A percentile compares a stretch with the other conserved stretches of the same genome.
Conservation (phyloP, 2,329 filamentous ascomycete species). For the Exophiala lecanii-corni region DNA sequence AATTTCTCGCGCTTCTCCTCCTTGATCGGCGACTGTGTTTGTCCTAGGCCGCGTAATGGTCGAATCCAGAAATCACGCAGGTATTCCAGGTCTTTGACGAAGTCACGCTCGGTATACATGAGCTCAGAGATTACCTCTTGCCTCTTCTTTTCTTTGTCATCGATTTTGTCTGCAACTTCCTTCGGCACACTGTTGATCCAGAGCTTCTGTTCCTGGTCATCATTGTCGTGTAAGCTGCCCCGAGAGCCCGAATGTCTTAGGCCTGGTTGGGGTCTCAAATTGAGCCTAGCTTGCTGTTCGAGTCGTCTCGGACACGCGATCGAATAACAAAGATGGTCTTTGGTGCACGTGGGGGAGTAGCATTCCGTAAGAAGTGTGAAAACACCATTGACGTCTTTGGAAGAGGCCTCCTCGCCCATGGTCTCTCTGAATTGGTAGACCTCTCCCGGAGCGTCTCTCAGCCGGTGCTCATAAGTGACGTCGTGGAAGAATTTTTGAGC, state of each 20-base stretch:
- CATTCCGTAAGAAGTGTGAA: constrained; percentile 96
- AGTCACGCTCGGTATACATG: constrained; percentile 97
- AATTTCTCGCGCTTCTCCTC: constrained; percentile 82
- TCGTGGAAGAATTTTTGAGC: constrained; percentile 99
- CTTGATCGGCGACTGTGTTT: constrained; percentile 74
- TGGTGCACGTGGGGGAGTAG: constrained; percentile 94
- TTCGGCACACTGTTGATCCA: constrained; percentile 99
- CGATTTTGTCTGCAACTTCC: constrained; percentile 84
- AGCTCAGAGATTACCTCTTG: constrained; percentile 98
- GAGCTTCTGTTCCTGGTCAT: constrained; percentile 92
- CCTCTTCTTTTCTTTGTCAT: constrained; percentile 90
- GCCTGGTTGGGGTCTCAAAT: constrained; percentile 87
- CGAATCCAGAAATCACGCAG: constrained; percentile 98
- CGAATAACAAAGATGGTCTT: constrained; percentile 93
- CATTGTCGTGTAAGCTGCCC: constrained; percentile 75
- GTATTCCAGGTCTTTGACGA: constrained; percentile 98
- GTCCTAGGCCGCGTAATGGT: constrained; percentile 67
- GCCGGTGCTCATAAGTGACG: constrained; percentile 92
- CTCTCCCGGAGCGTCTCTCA: constrained; percentile 89
- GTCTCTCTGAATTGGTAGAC: constrained; percentile 97
- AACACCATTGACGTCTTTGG: constrained; percentile 83
- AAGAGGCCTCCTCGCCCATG: constrained; percentile 67
- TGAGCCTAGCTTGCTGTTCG: constrained; percentile 90
- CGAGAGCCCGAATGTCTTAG: constrained; percentile 68
- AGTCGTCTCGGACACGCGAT: constrained; percentile 91